phyloP scores from a whole-genome alignment of 495 filamentous ascomycete species.

The Penicillium egyptiacum region DNA sequence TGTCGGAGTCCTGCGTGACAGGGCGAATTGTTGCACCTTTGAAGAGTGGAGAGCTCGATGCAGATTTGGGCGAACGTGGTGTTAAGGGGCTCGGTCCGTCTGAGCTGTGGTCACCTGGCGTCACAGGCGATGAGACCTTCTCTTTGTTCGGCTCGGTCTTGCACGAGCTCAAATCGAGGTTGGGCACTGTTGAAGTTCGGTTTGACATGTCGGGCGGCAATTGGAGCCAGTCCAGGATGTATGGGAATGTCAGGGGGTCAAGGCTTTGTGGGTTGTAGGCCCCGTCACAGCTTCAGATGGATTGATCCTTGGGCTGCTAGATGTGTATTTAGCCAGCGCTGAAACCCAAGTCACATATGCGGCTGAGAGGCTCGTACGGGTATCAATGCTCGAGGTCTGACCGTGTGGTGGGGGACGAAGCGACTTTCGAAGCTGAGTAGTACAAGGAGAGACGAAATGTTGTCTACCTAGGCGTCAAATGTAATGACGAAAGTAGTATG shows the following conservation, averaged over 20 bases:
- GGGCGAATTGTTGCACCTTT: conserved; percentile 48
- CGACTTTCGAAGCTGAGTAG: not conserved
- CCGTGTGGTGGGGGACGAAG: conserved; percentile 6
- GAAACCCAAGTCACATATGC: not conserved
- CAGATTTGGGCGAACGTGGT: conserved; percentile 45
- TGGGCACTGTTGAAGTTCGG: conserved; percentile 42
- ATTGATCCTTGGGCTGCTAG: not conserved
- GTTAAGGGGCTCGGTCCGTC: conserved; percentile 45
- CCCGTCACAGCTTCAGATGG: conserved; percentile 4
- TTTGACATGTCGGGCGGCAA: conserved; percentile 42
- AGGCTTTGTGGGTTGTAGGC: conserved; percentile 9
- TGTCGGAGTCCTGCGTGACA: conserved; percentile 43
- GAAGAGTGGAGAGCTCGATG: conserved; percentile 43
- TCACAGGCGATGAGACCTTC: conserved; percentile 38
- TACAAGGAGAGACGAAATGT: not conserved
- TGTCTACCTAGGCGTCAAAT: not conserved
- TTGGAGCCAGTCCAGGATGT: conserved; percentile 13
- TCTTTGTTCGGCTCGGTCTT: conserved; percentile 32
- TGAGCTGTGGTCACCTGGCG: conserved; percentile 41
- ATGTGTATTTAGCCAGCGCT: not conserved
- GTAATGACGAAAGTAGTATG: not conserved
- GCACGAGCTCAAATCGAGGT: conserved; percentile 45
- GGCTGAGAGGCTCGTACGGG: conserved; percentile 4
- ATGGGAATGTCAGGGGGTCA: conserved; percentile 8
- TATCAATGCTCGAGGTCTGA: conserved; percentile 5